Evolutionary conservation across 2,329 filamentous ascomycete genomes (phyloP), one percentile per base, ranked within the genome.

Genomic region (Capronia epimyces): DNA sequence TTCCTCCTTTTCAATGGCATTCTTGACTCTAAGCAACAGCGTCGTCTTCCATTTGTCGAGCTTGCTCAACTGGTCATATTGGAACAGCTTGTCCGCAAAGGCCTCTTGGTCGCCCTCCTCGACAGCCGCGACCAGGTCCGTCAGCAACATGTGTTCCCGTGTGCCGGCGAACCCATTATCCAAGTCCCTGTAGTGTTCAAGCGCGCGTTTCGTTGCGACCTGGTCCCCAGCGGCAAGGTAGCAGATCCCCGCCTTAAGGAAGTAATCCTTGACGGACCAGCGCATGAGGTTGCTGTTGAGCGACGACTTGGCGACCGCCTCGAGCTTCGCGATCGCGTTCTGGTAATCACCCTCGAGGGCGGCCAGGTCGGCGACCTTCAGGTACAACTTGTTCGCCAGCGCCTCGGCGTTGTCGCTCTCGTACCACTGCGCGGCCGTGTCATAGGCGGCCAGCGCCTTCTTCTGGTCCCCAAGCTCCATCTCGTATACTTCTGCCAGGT

Each of bases 31-130:
- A 64, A 95, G 73, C 57, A 95, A 70, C 51, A 95, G 74, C 25
- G 85, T 87, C 44, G 87, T 95, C 84, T 96, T 95, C 91, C 91
- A 97, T 75, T 91, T 93, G 67, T 96, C 90, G 64, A 97, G 73
- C 76, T 93, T 93, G 73, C 84, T 93, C 73, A 95, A 77, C 73
- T 94, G 87, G 68, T 96, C 89, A 66, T 82, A 97, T 67, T 91
- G 83, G 75, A 86, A 95, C 57, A 93, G 71, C 68, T 90, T 89
- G 65, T 95, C 88, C 18, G 85, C 81, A 64, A 95, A 97, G 55
- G 78, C 76, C 63, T 95, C 89, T 67, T 86, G 84, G 63, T 94
- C 87, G 49, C 84, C 83, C 25, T 81, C 78, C 65, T 93, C 84
- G 51, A 95, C 77, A 3, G 87, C 81, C 53, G 85, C 82, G 25